Evolutionary conservation across 257 asterid species (phyloP), one percentile per base, ranked within the genome.

Genomic region (Scutellaria barbata): DNA sequence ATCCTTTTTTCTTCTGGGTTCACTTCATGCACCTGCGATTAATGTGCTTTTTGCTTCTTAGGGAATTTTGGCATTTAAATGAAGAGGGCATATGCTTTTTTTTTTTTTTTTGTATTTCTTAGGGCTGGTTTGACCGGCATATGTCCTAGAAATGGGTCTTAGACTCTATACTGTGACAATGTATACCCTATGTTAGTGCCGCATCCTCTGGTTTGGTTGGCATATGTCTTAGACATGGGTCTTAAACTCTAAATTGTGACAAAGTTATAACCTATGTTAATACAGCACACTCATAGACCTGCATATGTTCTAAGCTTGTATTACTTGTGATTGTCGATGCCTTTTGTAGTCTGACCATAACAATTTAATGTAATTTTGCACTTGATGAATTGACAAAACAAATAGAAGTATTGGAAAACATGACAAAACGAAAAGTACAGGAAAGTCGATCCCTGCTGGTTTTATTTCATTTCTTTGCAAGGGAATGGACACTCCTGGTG

Each of bases 381-480:
- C 59, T 50, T 68, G 71, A 12, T 2, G 9, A 73, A 52, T 68
- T 61, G 41, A 66, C 10, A 14, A 39, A 53, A 12, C n/a, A 54
- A 68, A 6, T 7, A 14, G 57, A 51, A 12, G 51, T 30, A 30
- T 22, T 22, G 25, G 25, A 22, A 22, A 30, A 30, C 3, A 30
- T 30, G 35, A 30, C 35, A 3, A 30, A 30, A 30, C 5, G 5
- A 10, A 58, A 41, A 50, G 65, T 45, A 40, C 10, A 4, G 66
- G 74, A 22, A 71, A 42, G 74, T n/a, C 40, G 8, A 48, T 47
- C 37, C 20, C 67, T 5, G 18, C 65, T 53, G 45, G 52, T 65
- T 40, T 65, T 11, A 18, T 53, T 67, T 61, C 41, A 66, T 55
- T 43, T 66, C 16, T 47, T 9, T 37, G 37, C 10, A 25, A 20